Evolutionary conservation across 495 filamentous ascomycete species (phyloP).

Genomic region (Neurospora sp.): DNA sequence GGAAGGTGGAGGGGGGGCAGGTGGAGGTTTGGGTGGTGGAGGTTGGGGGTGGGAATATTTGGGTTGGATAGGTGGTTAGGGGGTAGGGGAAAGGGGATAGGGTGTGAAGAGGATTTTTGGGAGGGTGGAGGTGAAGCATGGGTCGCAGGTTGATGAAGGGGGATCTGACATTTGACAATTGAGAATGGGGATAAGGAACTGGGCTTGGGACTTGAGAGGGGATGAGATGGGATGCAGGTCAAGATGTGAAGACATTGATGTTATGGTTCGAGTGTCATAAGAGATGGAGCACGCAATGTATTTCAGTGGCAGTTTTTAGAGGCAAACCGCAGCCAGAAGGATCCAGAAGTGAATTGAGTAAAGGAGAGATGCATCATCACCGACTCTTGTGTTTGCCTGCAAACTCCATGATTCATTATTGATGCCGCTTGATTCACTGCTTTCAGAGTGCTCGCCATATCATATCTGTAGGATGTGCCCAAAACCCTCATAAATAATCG

Average conservation of each 20-base stretch:
- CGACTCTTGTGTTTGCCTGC: not conserved
- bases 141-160: not conserved
- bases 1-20: conserved; percentile 51
- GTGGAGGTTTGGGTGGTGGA: conserved; percentile 54
- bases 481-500: not conserved
- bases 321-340: not conserved
- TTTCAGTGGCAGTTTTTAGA: not conserved
- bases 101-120: too few species aligned
- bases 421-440: not conserved
- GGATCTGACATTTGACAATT: not conserved
- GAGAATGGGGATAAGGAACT: too few species aligned
- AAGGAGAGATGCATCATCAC: not conserved
- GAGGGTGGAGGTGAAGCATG: too few species aligned
- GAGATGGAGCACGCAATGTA: not conserved
- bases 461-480: too few species aligned
- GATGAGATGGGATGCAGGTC: not conserved
- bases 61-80: conserved; percentile 15
- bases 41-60: conserved; percentile 44
- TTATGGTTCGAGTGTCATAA: not conserved
- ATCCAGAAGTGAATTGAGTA: not conserved
- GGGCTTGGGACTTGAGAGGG: not conserved
- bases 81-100: conserved; percentile 1
- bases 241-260: not conserved
- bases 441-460: too few species aligned
- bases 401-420: not conserved